Percentiles rank a stretch among this genome's conserved stretches.
phyloP scores from a whole-genome alignment of 495 filamentous ascomycete genomes.

The Glarea lozoyensis region DNA sequence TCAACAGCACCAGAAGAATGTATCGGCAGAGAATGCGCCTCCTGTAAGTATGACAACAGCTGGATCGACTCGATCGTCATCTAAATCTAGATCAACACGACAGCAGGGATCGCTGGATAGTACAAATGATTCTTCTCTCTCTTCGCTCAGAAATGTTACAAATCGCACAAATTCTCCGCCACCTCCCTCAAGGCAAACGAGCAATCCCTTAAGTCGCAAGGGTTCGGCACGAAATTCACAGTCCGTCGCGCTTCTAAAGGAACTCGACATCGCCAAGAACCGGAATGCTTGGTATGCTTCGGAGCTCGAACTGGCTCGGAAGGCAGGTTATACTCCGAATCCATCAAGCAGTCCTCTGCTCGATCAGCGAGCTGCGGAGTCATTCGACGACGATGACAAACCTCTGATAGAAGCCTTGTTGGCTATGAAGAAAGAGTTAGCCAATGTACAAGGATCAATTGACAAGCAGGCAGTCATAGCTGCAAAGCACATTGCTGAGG shows the following conservation, averaged over 20 bases:
- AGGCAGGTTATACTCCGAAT: conserved; percentile 75
- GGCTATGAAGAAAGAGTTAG: conserved; percentile 76
- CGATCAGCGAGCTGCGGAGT: conserved; percentile 66
- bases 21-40: conserved; percentile 23
- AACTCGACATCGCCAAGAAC: conserved; percentile 72
- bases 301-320: conserved; percentile 80
- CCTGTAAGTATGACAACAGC: conserved; percentile 11
- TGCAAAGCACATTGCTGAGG: conserved; percentile 81
- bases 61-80: conserved; percentile 9
- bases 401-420: conserved; percentile 89
- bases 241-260: conserved; percentile 59
- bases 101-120: conserved; percentile 43
- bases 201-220: conserved; percentile 37
- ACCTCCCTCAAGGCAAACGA: conserved; percentile 39
- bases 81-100: conserved; percentile 27
- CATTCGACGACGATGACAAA: conserved; percentile 81
- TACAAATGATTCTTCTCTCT: conserved; percentile 26
- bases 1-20: conserved; percentile 20
- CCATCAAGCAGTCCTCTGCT: conserved; percentile 62
- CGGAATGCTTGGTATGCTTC: conserved; percentile 96
- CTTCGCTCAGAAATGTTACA: conserved; percentile 29
- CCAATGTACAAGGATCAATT: conserved; percentile 75
- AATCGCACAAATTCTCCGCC: conserved; percentile 42
- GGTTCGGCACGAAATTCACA: conserved; percentile 47
- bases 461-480: conserved; percentile 77